Conservation (phyloP, 331 rosid genomes). For the Rhamnella rubrinervis region DNA sequence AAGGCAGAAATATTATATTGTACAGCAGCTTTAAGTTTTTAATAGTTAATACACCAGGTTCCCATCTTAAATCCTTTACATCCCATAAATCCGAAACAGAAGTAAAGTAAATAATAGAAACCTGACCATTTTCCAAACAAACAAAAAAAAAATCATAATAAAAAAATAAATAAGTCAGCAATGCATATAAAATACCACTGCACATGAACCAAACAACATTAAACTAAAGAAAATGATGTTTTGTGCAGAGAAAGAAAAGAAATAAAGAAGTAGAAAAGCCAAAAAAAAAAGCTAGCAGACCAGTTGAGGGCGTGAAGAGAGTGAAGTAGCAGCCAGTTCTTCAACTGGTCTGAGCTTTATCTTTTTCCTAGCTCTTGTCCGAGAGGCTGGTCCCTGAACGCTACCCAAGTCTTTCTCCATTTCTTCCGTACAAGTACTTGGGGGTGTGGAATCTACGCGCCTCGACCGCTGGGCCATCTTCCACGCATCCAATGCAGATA, state of each 20-base stretch:
- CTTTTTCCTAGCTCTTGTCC: slow-evolving; percentile 44
- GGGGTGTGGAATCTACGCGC: neutral
- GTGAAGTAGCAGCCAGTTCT: slow-evolving; percentile 19
- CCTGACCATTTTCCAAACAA: no score
- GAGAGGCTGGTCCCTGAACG: slow-evolving; percentile 38
- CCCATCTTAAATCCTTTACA: no score
- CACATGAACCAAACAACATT: neutral
- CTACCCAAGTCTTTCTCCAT: slow-evolving; percentile 13
- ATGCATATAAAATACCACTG: no score
- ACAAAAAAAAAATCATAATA: no score
- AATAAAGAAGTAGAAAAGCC: neutral
- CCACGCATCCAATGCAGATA: slow-evolving; percentile 40
- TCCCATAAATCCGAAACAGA: no score
- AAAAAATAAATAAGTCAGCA: no score
- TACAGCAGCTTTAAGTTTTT: no score
- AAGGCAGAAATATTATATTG: no score
- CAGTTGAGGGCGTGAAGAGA: neutral
- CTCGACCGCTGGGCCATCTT: slow-evolving; percentile 14
- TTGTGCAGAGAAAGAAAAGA: neutral
- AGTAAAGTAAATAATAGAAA: no score
- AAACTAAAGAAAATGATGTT: neutral
- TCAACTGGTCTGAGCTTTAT: slow-evolving; percentile 34
- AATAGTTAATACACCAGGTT: no score
- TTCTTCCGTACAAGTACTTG: neutral
- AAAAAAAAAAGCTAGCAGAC: no score